These are phyloP conservation scores for Suaeda aralocaspica DNA, from an alignment of 148 eudicot species.

Conservation along the genomic window DNA sequence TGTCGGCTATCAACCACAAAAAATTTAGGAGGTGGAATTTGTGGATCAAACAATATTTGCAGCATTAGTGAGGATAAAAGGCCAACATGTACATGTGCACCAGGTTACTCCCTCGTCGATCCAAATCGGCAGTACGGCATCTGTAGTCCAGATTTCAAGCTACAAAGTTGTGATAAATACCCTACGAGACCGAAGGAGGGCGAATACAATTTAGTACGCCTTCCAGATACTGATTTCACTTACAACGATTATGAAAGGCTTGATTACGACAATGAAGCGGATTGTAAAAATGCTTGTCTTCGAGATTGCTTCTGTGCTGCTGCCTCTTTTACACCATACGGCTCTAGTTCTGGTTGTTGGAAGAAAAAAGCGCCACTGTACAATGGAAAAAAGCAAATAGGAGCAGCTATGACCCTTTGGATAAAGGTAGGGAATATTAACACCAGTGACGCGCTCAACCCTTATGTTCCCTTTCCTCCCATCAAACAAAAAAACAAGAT, in stretches of 20 bases:
- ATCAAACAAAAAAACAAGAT: not conserved
- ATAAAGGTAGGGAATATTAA: constrained; percentile 20
- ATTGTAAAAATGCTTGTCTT: constrained; percentile 35
- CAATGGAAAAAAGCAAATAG: constrained; percentile 16
- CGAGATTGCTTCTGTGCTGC: constrained; percentile 53
- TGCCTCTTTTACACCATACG: not conserved
- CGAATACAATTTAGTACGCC: constrained; percentile 14
- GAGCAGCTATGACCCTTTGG: not conserved
- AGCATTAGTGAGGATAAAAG: constrained; percentile 23
- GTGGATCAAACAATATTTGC: constrained; percentile 57
- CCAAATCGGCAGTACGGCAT: constrained; percentile 34
- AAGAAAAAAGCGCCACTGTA: constrained; percentile 35
- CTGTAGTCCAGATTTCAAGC: constrained; percentile 37
- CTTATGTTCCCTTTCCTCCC: not conserved
- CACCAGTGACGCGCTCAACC: not conserved
- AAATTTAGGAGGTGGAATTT: constrained; percentile 31
- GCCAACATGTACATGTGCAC: constrained; percentile 42
- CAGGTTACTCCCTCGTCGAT: constrained; percentile 34
- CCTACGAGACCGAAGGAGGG: not conserved
- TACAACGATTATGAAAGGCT: constrained; percentile 26
- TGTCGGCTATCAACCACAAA: constrained; percentile 4
- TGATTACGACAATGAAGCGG: not conserved
- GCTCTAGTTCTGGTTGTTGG: constrained; percentile 12
- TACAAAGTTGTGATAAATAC: constrained; percentile 11
- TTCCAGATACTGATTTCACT: constrained; percentile 26